Evolutionary conservation across 1,284 basidiomycete species (phyloP).

Genomic region (Cronartium ribicola): DNA sequence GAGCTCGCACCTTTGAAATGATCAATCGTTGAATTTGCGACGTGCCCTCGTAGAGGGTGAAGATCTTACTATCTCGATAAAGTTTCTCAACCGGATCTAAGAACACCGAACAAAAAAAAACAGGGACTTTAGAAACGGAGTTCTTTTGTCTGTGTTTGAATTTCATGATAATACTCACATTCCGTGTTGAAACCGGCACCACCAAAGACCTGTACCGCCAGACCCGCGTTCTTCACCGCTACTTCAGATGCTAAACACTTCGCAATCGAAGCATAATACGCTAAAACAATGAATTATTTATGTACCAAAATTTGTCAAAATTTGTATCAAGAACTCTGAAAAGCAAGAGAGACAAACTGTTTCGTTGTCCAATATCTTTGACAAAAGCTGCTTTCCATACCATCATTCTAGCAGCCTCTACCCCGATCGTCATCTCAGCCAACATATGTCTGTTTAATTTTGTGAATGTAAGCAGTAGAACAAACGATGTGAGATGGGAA

Average conservation of each 20-base stretch:
- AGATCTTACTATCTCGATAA: slow-evolving; percentile 54
- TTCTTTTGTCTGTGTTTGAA: no score
- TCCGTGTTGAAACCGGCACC: slow-evolving; percentile 48
- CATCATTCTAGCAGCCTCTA: slow-evolving; percentile 55
- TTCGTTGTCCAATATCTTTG: slow-evolving; percentile 56
- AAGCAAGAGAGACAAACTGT: slow-evolving; percentile 51
- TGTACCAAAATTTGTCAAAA: neutral
- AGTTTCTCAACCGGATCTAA: slow-evolving; percentile 42
- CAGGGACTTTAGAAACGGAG: neutral
- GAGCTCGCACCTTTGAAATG: slow-evolving; percentile 48
- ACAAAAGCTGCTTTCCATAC: slow-evolving; percentile 57
- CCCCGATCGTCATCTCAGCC: slow-evolving; percentile 59
- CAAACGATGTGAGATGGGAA: slow-evolving; percentile 52
- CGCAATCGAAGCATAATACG: slow-evolving; percentile 59
- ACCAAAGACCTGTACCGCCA: slow-evolving; percentile 55
- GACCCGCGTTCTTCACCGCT: slow-evolving; percentile 55
- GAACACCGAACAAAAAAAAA: neutral
- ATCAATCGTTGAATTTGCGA: slow-evolving; percentile 54
- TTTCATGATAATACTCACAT: slow-evolving; percentile 7
- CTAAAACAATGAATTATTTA: slow-evolving; percentile 1
- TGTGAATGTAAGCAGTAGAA: neutral
- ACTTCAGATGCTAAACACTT: slow-evolving; percentile 56
- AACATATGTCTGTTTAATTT: slow-evolving; percentile 55
- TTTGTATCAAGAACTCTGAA: neutral
- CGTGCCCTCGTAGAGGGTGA: slow-evolving; percentile 54